Base-by-base conservation (phyloP, 192 early-diverging fungal genomes). In the Phlyctochytrium planicorne region DNA sequence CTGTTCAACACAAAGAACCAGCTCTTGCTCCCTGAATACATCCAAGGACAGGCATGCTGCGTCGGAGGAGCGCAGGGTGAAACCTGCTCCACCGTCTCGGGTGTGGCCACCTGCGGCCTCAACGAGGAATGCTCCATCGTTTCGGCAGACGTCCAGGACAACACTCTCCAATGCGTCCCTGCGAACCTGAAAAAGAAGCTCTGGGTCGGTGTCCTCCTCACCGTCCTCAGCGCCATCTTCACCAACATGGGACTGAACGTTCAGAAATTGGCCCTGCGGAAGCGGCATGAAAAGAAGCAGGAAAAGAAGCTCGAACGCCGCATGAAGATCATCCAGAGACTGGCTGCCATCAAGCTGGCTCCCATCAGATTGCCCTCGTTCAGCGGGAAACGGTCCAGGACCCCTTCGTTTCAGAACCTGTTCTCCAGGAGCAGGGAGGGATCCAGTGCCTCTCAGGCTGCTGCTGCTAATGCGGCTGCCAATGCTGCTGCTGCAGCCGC, bases 201-300 rank as follows among this genome's bases (percentile, higher is more conserved):
- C 25, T 91, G 90, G 90, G 89, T 93, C 24, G 91, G 91, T 31
- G 82, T 93, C 33, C 72, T 93, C 29, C 74, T 93, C 57, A 82
- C 81, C 6, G 67, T 93, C 29, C 73, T 89, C 29, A 87, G 88
- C 31, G 86, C 87, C 3, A 82, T 86, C 10, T 81, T 82, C 10
- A 74, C 86, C 35, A 93, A 93, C 68, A 74, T 93, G 56, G 91
- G 91, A n/a, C 73, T 93, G 27, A 93, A 93, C 63, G 67, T 91
- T 65, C 91, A 93, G 73, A 93, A 93, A 59, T 83, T 90, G 23
- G 91, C 90, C 0, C 82, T 91, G 24, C 73, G 88, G 3, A 90
- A 91, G 66, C 79, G 85, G 0, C 75, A 85, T 60, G 80, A 88
- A 34, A 78, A 81, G 36, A 67, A 78, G 2, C 52, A 79, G 56